Evolutionary conservation across 805 yeast species (phyloP).

Genomic region (Kuraishia capsulata): DNA sequence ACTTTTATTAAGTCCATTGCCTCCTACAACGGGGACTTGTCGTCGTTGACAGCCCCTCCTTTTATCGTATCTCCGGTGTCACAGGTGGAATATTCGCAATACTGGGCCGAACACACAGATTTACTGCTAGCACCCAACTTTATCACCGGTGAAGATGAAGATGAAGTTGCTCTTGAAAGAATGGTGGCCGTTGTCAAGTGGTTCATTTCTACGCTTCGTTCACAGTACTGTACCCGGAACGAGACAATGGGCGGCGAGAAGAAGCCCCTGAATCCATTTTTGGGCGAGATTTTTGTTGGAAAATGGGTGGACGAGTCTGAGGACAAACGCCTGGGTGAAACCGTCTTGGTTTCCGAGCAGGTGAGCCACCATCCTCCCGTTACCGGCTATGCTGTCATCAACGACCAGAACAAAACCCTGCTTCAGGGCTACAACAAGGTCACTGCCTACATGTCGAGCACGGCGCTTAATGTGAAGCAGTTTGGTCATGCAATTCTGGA

Average conservation of each 20-base stretch:
- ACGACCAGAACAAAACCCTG: conserved; percentile 57
- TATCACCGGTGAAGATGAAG: conserved; percentile 29
- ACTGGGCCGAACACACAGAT: conserved; percentile 93
- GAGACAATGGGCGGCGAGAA: conserved; percentile 93
- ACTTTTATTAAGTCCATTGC: conserved; percentile 86
- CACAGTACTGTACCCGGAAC: conserved; percentile 89
- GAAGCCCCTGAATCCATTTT: conserved; percentile 93
- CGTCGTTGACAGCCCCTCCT: conserved; percentile 95
- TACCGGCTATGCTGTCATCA: conserved; percentile 82
- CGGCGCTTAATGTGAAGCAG: conserved; percentile 80
- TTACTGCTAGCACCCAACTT: conserved; percentile 66
- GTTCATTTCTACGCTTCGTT: conserved; percentile 85
- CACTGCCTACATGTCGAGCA: conserved; percentile 71
- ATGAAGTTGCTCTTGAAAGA: conserved; percentile 49
- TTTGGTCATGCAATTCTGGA: conserved; percentile 81
- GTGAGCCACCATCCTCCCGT: conserved; percentile 97
- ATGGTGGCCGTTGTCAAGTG: conserved; percentile 78
- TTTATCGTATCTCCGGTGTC: conserved; percentile 89
- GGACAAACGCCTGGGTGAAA: conserved; percentile 57
- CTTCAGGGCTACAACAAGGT: conserved; percentile 88
- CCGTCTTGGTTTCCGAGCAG: conserved; percentile 77
- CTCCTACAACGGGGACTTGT: conserved; percentile 86
- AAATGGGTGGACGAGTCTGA: conserved; percentile 58
- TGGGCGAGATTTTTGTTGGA: conserved; percentile 92
- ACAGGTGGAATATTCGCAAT: conserved; percentile 83